Percentiles rank a stretch among this genome's conserved stretches.
phyloP scores from a whole-genome alignment of 495 filamentous ascomycete genomes.

The Annulohypoxylon moriforme region DNA sequence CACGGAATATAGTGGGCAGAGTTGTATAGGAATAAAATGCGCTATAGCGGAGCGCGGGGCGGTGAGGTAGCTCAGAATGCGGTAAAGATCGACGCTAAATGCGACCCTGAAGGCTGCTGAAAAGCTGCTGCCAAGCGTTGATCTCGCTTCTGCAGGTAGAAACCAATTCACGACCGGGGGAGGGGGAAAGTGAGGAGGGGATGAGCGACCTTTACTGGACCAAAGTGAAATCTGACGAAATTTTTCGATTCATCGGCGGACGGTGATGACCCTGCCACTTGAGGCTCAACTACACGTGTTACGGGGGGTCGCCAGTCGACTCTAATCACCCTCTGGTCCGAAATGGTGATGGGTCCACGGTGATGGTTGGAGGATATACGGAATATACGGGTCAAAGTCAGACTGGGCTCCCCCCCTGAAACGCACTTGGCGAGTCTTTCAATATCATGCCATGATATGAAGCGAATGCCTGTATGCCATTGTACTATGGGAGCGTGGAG shows the following conservation, averaged over 20 bases:
- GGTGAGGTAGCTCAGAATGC: conserved; percentile 31
- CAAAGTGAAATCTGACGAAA: not conserved
- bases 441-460: conserved; percentile 22
- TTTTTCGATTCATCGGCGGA: conserved; percentile 19
- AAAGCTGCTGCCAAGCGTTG: conserved; percentile 40
- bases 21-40: conserved; percentile 13
- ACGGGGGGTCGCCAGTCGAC: conserved; percentile 11
- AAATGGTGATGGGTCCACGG: conserved; percentile 33
- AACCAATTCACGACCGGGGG: conserved; percentile 31
- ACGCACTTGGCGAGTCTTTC: conserved; percentile 16
- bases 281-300: conserved; percentile 46
- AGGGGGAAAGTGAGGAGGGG: not conserved
- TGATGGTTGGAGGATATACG: conserved; percentile 44
- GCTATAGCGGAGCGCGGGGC: conserved; percentile 22
- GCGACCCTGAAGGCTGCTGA: conserved; percentile 40
- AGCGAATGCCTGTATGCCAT: conserved; percentile 1
- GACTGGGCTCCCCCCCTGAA: conserved; percentile 41
- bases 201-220: not conserved
- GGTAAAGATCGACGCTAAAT: conserved; percentile 41
- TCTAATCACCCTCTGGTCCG: conserved; percentile 15
- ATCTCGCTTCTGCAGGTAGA: conserved; percentile 44
- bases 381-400: too few species aligned
- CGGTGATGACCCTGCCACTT: conserved; percentile 17
- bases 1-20: not conserved
- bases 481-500: conserved; percentile 15